Percentiles rank a stretch among this genome's conserved stretches.
These are phyloP conservation scores for Erysimum cheiri DNA, from an alignment of 441 rosid species.

Conservation along the genomic window DNA sequence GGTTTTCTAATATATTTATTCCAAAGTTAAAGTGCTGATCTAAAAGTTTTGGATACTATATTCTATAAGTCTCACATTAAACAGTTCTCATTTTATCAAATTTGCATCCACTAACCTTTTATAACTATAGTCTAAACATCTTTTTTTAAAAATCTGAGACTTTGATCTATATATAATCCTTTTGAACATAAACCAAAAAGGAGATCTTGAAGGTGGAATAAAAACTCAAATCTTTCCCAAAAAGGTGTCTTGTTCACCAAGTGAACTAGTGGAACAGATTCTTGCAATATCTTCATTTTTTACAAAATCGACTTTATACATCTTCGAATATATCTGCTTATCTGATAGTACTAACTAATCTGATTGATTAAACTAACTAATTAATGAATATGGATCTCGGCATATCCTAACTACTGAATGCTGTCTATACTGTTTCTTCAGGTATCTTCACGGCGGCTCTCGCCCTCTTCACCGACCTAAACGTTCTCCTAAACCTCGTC, in stretches of 20 bases:
- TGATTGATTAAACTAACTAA: slow-evolving; percentile 5
- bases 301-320: slow-evolving; percentile 15
- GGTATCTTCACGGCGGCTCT: slow-evolving; percentile 82
- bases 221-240: neutral
- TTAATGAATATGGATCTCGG: slow-evolving; percentile 23
- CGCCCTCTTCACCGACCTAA: slow-evolving; percentile 73
- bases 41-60: slow-evolving; percentile 23
- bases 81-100: neutral
- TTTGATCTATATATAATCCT: neutral
- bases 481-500: slow-evolving; percentile 75
- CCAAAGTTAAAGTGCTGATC: slow-evolving; percentile 21
- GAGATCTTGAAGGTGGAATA: slow-evolving; percentile 27
- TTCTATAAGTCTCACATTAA: neutral
- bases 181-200: neutral
- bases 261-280: slow-evolving; percentile 25
- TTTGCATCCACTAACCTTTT: slow-evolving; percentile 1
- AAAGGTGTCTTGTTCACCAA: slow-evolving; percentile 13
- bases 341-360: slow-evolving; percentile 25
- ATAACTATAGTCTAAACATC: neutral
- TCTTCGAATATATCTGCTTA: slow-evolving; percentile 32
- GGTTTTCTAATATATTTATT: neutral
- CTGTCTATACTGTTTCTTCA: slow-evolving; percentile 41
- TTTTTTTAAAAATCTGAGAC: neutral
- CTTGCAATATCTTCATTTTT: slow-evolving; percentile 23
- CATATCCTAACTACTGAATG: slow-evolving; percentile 45